Evolutionary conservation across 78 protist species (phyloP).

Genomic region (Speleostelium caveatum): DNA sequence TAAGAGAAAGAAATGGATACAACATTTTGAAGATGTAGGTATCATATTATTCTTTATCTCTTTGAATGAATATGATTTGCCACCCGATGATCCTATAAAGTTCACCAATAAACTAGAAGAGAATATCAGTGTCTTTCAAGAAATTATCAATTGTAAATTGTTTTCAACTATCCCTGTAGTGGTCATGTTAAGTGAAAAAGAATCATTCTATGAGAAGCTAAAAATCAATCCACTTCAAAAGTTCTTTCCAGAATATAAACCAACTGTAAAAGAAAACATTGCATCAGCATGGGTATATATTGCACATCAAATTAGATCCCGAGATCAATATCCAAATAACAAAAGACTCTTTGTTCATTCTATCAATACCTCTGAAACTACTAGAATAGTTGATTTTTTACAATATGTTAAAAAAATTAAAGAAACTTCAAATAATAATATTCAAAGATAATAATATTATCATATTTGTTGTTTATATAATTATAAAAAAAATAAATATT

Average conservation of each 20-base stretch:
- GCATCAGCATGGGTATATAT: no score
- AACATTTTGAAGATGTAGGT: conserved; percentile 66
- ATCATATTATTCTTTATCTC: conserved; percentile 27
- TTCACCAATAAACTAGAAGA: conserved; percentile 32
- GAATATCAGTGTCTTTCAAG: conserved; percentile 25
- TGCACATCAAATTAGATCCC: background rate
- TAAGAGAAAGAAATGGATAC: conserved; percentile 76
- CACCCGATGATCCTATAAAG: conserved; percentile 23
- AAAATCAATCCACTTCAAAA: background rate
- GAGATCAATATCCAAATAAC: conserved; percentile 23
- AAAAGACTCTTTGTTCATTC: conserved; percentile 55
- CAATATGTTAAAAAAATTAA: conserved; percentile 56
- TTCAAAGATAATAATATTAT: background rate
- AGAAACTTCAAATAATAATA: conserved; percentile 24
- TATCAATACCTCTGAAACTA: conserved; percentile 7
- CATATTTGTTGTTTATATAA: no score
- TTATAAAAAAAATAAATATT: no score
- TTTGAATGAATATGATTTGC: conserved; percentile 49
- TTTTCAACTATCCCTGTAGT: conserved; percentile 65
- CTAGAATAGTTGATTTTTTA: conserved; percentile 26
- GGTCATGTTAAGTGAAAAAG: conserved; percentile 80
- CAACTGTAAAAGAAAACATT: no score
- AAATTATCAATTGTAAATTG: conserved; percentile 44
- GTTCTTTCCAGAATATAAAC: conserved; percentile 35
- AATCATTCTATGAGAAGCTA: conserved; percentile 82